Percentiles rank a stretch among this genome's conserved stretches.
Conservation (phyloP, 768 basidiomycete species). For the Lactarius hengduanensis region DNA sequence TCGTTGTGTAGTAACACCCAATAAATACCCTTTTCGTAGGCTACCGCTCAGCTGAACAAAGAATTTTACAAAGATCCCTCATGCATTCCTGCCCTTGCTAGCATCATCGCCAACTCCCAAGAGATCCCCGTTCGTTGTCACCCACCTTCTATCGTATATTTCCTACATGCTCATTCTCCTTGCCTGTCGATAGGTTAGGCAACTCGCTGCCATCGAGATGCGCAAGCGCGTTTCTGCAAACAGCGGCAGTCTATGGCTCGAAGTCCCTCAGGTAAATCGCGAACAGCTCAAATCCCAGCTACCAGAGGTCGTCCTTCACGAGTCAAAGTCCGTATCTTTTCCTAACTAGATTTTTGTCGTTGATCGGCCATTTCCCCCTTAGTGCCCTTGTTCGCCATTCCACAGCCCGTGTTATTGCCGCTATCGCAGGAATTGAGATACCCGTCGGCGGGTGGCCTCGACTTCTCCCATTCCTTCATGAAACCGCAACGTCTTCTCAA, state of each 20-base stretch:
- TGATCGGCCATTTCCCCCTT: conserved; percentile 25
- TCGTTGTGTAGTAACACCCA: conserved; percentile 19
- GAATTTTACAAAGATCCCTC: conserved; percentile 89
- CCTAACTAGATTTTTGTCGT: conserved; percentile 13
- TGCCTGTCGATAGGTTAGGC: conserved; percentile 65
- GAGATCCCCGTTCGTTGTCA: conserved; percentile 67
- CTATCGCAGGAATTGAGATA: conserved; percentile 88
- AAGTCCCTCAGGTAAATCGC: conserved; percentile 63
- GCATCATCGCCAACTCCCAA: conserved; percentile 82
- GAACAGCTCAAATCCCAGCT: conserved; percentile 83
- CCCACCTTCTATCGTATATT: neutral
- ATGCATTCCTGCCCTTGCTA: conserved; percentile 89
- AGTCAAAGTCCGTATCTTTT: conserved; percentile 60
- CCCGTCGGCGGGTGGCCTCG: conserved; percentile 76
- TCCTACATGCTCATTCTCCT: neutral
- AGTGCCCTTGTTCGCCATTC: conserved; percentile 93
- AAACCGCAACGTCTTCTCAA: conserved; percentile 65
- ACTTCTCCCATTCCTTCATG: conserved; percentile 84
- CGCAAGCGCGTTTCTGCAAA: conserved; percentile 85
- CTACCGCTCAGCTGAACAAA: conserved; percentile 86
- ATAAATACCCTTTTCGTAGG: conserved; percentile 45
- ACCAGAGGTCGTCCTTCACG: conserved; percentile 72
- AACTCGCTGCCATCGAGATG: conserved; percentile 95
- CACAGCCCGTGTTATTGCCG: conserved; percentile 87
- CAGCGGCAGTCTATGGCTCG: conserved; percentile 80